Base-by-base conservation (phyloP, 2,329 filamentous ascomycete genomes). In the Pyrenophora graminea region DNA sequence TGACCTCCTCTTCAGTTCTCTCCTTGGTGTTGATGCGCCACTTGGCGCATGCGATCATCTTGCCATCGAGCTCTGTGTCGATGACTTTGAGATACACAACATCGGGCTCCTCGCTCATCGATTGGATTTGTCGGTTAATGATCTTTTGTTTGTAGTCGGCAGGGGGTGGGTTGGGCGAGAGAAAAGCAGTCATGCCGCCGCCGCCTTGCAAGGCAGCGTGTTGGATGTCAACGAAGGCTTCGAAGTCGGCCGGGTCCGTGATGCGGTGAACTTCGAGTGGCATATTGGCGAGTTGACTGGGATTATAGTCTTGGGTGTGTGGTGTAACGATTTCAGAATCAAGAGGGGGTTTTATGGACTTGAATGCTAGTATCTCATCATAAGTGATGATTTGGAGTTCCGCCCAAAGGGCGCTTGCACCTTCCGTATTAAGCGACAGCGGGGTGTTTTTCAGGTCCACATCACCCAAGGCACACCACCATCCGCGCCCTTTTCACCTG, bases 21-120 rank as follows among this genome's bases (percentile, higher is more conserved):
- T 70, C 64, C 21, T 66, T 57, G 37, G 66, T 45, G 39, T 72
- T 71, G 47, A 74, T 66, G 37, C 68, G 61, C 71, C 71, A 73
- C 37, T 73, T 72, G n/a, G 69, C 68, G 21, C 58, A 50, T 4
- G 69, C 68, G 12, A 73, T 68, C 55, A 72, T 69, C 34, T 66
- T 64, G 6, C 63, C 64, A 21, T 54, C 45, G 2, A 64, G 45
- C n/a, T 71, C 66, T 4, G 68, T 70, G 39, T 74, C 68, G 33
- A 72, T 53, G 39, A 69, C 61, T 50, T 74, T 70, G 18, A 73
- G 54, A 37, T 61, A 69, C 4, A 55, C 55, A 4, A 63, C 50
- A 38, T 71, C 66, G 0, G 56, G 50, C 48, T 74, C 71, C 15
- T 58, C 54, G 7, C 42, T 45, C 6, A 63, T 53, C 7, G 58